Evolutionary conservation across 306 rosid genomes (phyloP).

Genomic region (Citrullus mucosospermus): DNA sequence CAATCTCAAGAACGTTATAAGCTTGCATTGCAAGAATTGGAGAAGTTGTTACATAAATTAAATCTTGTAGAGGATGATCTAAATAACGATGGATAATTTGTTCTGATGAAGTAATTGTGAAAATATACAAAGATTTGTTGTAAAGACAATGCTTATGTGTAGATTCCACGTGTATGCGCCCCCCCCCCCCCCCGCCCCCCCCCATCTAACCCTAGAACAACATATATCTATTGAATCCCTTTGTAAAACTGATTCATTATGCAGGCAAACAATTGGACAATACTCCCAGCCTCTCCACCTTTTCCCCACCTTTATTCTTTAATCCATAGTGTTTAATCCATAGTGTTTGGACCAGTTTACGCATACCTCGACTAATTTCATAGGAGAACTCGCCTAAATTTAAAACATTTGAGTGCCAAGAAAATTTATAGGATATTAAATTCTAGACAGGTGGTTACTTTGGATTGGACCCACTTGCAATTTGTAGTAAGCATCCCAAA

Average conservation of each 20-base stretch:
- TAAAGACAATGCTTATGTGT: not conserved
- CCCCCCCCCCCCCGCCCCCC: not conserved
- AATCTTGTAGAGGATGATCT: constrained; percentile 26
- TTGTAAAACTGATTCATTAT: not conserved
- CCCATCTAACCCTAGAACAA: not conserved
- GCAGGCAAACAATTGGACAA: not conserved
- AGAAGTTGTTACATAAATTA: constrained; percentile 43
- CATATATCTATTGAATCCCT: not conserved
- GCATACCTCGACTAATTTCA: too few species aligned
- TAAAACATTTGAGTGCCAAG: too few species aligned
- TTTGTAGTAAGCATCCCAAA: not conserved
- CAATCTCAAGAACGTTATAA: constrained; percentile 47
- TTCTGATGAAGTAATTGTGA: constrained; percentile 1
- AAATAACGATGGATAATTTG: constrained; percentile 15
- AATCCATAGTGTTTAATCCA: too few species aligned
- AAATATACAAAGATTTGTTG: not conserved
- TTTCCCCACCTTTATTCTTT: too few species aligned
- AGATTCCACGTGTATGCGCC: not conserved
- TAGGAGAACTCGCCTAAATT: too few species aligned
- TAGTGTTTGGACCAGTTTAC: too few species aligned
- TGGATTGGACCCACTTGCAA: not conserved
- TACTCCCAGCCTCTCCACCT: not conserved
- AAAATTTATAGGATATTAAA: too few species aligned
- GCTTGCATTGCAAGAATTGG: constrained; percentile 48
- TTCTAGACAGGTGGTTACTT: too few species aligned